Base-by-base conservation (phyloP, 148 eudicot species). In the Beta vulgaris region DNA sequence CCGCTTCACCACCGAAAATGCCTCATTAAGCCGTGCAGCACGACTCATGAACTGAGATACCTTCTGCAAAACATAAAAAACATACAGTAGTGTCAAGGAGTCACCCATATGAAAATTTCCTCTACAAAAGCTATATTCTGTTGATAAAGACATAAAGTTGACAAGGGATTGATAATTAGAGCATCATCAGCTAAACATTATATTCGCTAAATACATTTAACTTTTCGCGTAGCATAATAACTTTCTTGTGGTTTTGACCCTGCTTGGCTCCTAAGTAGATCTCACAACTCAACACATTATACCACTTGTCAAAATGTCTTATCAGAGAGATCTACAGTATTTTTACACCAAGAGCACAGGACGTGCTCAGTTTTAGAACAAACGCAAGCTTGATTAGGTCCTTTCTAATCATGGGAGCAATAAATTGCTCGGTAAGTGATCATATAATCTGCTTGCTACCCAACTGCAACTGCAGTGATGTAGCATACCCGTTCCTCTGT, bases 1-100 rank as follows among this genome's bases (percentile, higher is more conserved):
- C 46, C 95, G 84, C 80, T 85, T 93, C 78, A 93, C 98, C 80
- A 93, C 82, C 13, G 97, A 93, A 82, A 93, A 93, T 55, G 98
- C 98, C 80, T 93, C 97, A 68, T 91, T 93, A 25, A 93, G 90
- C 18, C 89, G 90, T 75, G 93, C 97, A 72, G 84, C 93, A 21
- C 84, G 89, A 83, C 86, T 90, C 95, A 87, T 90, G 77, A 93
- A 84, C 79, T 93, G 98, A 74, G 97, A 88, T 66, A 91, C 91
- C 95, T 88, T 91, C 98, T 93, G 98, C 80, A 85, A 31, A 61
- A 61, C 43, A 63, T 23, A 32, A 59, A 63, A 53, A 13, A 64
- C 4, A 26, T 5, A 80, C 35, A 66, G n/a, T 54, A 29, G 28
- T 14, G 72, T 66, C 37, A 68, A n/a, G 26, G 10, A 67, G 71